phyloP scores from a whole-genome alignment of 129 eudicot species.

The Flaveria trinervia region DNA sequence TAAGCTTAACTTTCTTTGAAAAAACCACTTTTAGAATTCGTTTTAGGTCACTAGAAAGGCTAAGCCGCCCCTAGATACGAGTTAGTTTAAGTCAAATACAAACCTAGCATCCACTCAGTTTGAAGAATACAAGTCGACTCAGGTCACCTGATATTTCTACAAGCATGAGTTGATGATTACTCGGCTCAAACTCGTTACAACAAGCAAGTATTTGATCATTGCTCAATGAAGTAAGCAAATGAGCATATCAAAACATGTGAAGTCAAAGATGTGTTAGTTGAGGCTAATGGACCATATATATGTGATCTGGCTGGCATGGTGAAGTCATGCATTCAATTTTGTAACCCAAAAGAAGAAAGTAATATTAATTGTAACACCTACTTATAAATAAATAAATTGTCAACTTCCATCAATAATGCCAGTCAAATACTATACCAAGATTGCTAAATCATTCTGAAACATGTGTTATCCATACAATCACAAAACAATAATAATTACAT shows the following conservation, averaged over 20 bases:
- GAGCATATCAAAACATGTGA: background rate
- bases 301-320: background rate
- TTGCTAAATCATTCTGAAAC: slow-evolving; percentile 37
- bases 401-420: slow-evolving; percentile 31
- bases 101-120: background rate
- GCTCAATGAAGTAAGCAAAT: slow-evolving; percentile 1
- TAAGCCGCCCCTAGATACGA: background rate
- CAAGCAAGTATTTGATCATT: background rate
- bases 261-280: background rate
- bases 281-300: background rate
- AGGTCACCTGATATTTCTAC: too few species aligned
- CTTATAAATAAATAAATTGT: slow-evolving; percentile 30
- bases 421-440: slow-evolving; percentile 36
- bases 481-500: slow-evolving; percentile 37
- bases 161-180: background rate
- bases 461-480: slow-evolving; percentile 43
- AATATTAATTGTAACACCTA: slow-evolving; percentile 10
- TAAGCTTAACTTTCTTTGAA: too few species aligned
- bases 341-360: slow-evolving; percentile 18
- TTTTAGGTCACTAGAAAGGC: too few species aligned
- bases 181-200: background rate
- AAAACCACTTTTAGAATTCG: too few species aligned
- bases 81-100: background rate
- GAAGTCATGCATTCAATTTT: slow-evolving; percentile 27
- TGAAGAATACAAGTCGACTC: too few species aligned